These are phyloP conservation scores for Auriscalpium orientale DNA, from an alignment of 768 basidiomycete species.

Conservation along the genomic window DNA sequence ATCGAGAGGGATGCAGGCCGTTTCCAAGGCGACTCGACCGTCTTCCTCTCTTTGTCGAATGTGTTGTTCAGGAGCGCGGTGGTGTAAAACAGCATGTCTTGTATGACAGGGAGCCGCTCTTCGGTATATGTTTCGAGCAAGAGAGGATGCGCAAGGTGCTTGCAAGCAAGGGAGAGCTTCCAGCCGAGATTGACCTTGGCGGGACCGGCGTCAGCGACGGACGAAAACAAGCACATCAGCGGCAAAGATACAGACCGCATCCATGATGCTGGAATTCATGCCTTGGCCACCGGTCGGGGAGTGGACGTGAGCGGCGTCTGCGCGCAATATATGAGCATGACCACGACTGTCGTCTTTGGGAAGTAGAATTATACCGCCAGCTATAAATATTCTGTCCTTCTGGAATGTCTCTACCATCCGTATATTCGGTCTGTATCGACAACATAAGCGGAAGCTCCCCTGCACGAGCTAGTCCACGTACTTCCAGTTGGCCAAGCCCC, in stretches of 20 bases:
- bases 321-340: neutral
- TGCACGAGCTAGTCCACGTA: neutral
- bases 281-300: conserved; percentile 1
- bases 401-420: conserved; percentile 12
- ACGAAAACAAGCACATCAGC: neutral
- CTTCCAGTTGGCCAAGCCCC: conserved; percentile 1
- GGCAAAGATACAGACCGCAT: neutral
- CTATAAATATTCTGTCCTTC: conserved; percentile 11
- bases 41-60: neutral
- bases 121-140: conserved; percentile 12
- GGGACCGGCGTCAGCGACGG: no score
- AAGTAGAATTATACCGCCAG: conserved; percentile 6
- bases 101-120: conserved; percentile 15
- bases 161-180: conserved; percentile 13
- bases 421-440: conserved; percentile 9
- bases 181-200: conserved; percentile 11
- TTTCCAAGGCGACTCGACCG: neutral
- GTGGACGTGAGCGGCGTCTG: conserved; percentile 5
- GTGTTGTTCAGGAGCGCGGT: neutral
- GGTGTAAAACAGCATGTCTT: conserved; percentile 11
- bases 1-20: neutral
- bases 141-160: neutral
- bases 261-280: neutral
- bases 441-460: neutral
- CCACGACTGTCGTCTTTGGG: conserved; percentile 11